Percentiles rank a stretch among this genome's conserved stretches.
phyloP scores from a whole-genome alignment of 2,329 filamentous ascomycete genomes.

The Ilyonectria robusta region DNA sequence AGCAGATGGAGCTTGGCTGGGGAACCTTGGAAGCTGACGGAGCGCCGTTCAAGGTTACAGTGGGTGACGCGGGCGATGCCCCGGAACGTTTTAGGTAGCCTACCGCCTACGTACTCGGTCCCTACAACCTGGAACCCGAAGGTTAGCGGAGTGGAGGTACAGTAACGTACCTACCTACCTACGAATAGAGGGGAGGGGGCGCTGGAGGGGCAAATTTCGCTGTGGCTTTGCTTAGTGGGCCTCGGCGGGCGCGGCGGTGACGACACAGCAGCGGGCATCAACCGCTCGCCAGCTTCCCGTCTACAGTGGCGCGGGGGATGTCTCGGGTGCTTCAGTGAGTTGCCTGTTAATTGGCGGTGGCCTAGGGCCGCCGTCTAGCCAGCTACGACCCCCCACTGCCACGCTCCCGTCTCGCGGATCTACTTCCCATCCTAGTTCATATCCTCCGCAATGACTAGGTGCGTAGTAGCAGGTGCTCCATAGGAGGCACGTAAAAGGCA shows the following conservation, averaged over 20 bases:
- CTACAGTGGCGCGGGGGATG: neutral
- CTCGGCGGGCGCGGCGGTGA: constrained; percentile 42
- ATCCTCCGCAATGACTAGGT: neutral
- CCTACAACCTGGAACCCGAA: neutral
- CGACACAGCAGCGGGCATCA: constrained; percentile 32
- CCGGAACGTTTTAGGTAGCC: neutral
- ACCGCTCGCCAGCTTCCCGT: neutral
- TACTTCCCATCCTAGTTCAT: constrained; percentile 18
- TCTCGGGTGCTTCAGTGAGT: constrained; percentile 9
- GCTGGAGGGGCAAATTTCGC: constrained; percentile 41
- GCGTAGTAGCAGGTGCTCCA: too few species aligned
- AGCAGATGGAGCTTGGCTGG: constrained; percentile 1
- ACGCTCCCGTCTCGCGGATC: neutral
- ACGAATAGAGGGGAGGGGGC: neutral
- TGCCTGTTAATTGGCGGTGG: constrained; percentile 16
- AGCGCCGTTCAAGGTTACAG: neutral
- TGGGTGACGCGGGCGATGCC: neutral
- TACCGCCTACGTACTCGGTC: neutral
- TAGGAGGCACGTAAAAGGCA: neutral
- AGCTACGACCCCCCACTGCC: neutral
- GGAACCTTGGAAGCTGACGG: constrained; percentile 9
- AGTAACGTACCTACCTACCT: neutral
- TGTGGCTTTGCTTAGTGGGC: constrained; percentile 22
- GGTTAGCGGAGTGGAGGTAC: constrained; percentile 1
- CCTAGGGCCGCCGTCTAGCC: neutral